Evolutionary conservation across 768 basidiomycete species (phyloP), one percentile per base, ranked within the genome.

Genomic region (Macrocybe gigantea): DNA sequence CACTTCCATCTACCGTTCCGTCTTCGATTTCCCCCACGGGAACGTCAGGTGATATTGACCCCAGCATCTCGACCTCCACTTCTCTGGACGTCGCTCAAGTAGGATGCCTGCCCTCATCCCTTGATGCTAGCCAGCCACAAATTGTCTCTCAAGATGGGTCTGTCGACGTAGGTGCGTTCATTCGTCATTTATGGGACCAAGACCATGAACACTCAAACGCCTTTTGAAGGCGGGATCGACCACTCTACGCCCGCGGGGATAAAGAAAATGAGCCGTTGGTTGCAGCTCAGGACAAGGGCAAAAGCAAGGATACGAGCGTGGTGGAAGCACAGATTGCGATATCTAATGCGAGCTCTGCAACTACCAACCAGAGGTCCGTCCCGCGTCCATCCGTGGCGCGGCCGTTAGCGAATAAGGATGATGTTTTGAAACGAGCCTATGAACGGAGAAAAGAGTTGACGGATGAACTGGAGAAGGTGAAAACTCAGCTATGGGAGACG

Each of bases 401-500:
- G 31, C 35, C 54, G n/a, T 51, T 53, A 22, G 22, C 22, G 46
- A 62, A 64, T 41, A 75, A 69, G 52, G 69, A 65, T 22, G 74
- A 72, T 8, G 64, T 83, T 14, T 50, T 88, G 32, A 65, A 60
- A 38, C 72, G 73, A 10, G 85, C 84, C 10, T 69, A 65, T 46
- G 77, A 78, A 55, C 71, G 77, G 56, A 75, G 78, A 49, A 63
- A 64, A 47, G 69, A 77, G 54, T 54, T 90, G 34, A 64, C 66
- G 47, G 64, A 64, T 7, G 81, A 84, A 64, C 64, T 89, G 39
- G 73, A 81, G 42, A 68, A 66, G 45, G 77, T 81, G 15, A 83
- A 83, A 57, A 70, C 78, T 30, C 80, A 83, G 56, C 62, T 88
- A 48, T 88, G 88, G 88, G 85, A 87, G 65, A 73, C 75, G 44